Evolutionary conservation across 2,329 filamentous ascomycete genomes (phyloP), one percentile per base, ranked within the genome.

Genomic region (Penicillium occitanis): DNA sequence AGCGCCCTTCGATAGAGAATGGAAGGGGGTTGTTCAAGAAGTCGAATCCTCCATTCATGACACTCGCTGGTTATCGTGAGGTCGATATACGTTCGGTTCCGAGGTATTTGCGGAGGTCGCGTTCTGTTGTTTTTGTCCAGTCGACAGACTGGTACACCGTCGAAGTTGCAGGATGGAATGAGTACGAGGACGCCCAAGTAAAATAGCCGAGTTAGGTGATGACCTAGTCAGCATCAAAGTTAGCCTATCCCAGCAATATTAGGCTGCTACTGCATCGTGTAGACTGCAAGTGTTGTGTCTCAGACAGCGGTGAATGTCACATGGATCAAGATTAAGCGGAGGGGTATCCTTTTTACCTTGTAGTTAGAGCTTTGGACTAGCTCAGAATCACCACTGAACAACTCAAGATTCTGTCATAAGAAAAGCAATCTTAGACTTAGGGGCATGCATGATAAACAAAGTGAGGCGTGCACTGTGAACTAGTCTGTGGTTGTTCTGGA

Each of bases 11-110:
- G 44, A 63, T 53, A 57, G 50, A 48, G 42, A 48, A 44, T 19
- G 7, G 64, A 35, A 59, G 5, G 33, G 28, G 40, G 22, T 53
- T 66, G 17, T 40, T 48, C 51, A 67, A 46, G 66, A 33, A 68
- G 70, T 69, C 65, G 68, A 46, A 53, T 55, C 37, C 42, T 48
- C 65, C 42, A 64, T 62, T 64, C 65, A 67, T 67, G 62, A 58
- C 61, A 67, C 53, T 60, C 33, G 53, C 11, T 22, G 28, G 40
- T 37, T 40, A 11, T 22, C 11, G 30, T 55, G 51, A 55, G 30
- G 51, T 35, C 51, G 17, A 35, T 33, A 11, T 57, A 40, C 25
- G n/a, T 28, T 37, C n/a, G 17, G 28, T 22, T n/a, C 11, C 13
- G 28, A 37, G 33, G 25, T 46, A 22, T 46, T 44, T 60, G 37